Evolutionary conservation across 257 asterid genomes (phyloP), one percentile per base, ranked within the genome.

Genomic region (Striga asiatica): DNA sequence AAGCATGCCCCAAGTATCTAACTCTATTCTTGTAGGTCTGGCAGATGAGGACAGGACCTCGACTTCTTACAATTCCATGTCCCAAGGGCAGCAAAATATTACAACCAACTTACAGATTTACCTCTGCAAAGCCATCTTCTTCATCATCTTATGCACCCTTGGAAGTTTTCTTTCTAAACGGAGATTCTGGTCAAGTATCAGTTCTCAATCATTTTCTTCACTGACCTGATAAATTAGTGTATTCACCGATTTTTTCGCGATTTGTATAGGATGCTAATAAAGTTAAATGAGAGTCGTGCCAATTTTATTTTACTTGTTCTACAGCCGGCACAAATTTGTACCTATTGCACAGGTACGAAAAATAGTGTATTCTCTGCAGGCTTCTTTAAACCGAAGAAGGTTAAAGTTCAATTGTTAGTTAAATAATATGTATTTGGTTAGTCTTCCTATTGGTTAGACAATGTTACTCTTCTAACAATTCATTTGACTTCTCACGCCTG

Each of bases 1-100:
- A n/a, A n/a, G n/a, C n/a, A n/a, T n/a, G n/a, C n/a, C n/a, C n/a
- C n/a, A n/a, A n/a, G n/a, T n/a, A n/a, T 29, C 8, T 10, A 1
- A 5, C 47, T 16, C 20, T 48, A 18, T 43, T 19, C 18, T 32
- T 76, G 54, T 81, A 92, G 97, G 79, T 88, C 56, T 88, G 97
- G 97, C 97, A 88, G 88, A 92, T 92, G 99, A 85, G 99, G 54
- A 88, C 95, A 0, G 99, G 97, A 19, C 94, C 82, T 59, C 84
- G 94, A 37, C 82, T 88, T 65, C 75, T 84, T 25, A 88, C 97
- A 31, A 74, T 92, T 45, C 88, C 97, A 2, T 88, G 89, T 50
- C 82, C 95, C 3, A 88, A 81, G 74, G 99, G 99, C 50, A 81
- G 91, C 79, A 84, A 78, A 76, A 82, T 92, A 14, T 58, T 88